These are phyloP conservation scores for Elaeis guineensis DNA, from an alignment of 176 grass and related monocot genomes.

Conservation along the genomic window DNA sequence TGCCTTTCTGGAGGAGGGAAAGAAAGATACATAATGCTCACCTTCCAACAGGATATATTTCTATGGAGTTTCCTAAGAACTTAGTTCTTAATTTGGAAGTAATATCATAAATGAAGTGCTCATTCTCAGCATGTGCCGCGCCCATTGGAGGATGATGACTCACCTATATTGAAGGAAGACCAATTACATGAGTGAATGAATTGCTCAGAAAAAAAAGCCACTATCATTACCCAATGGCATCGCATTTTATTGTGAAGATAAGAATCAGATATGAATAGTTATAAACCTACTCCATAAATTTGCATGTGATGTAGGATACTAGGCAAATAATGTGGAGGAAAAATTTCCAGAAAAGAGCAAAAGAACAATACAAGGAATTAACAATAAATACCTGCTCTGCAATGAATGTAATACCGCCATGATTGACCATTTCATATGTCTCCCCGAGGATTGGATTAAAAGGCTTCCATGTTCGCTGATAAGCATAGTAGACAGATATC, in stretches of 20 bases:
- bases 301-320: too few relatives aligned
- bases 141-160: constrained; percentile 99
- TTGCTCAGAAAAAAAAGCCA: not conserved
- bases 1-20: too few relatives aligned
- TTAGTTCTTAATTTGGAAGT: constrained; percentile 95
- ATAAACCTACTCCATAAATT: too few relatives aligned
- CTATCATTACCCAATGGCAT: not conserved
- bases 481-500: constrained; percentile 69
- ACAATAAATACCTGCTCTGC: constrained; percentile 57
- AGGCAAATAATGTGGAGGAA: too few relatives aligned
- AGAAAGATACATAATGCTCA: constrained; percentile 18
- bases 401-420: constrained; percentile 73
- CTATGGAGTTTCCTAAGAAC: constrained; percentile 90
- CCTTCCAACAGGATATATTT: constrained; percentile 95
- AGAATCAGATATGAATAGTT: too few relatives aligned
- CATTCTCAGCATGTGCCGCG: constrained; percentile 75
- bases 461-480: constrained; percentile 88
- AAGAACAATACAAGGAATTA: too few relatives aligned
- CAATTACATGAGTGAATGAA: too few relatives aligned
- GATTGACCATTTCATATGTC: constrained; percentile 89
- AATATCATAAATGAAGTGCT: constrained; percentile 94
- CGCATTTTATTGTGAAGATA: too few relatives aligned
- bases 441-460: constrained; percentile 98
- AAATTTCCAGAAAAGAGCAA: too few relatives aligned
- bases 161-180: constrained; percentile 30